Percentiles rank a stretch among this genome's conserved stretches.
Conservation (phyloP, 805 yeast genomes). For the Schizosaccharomyces osmophilus region DNA sequence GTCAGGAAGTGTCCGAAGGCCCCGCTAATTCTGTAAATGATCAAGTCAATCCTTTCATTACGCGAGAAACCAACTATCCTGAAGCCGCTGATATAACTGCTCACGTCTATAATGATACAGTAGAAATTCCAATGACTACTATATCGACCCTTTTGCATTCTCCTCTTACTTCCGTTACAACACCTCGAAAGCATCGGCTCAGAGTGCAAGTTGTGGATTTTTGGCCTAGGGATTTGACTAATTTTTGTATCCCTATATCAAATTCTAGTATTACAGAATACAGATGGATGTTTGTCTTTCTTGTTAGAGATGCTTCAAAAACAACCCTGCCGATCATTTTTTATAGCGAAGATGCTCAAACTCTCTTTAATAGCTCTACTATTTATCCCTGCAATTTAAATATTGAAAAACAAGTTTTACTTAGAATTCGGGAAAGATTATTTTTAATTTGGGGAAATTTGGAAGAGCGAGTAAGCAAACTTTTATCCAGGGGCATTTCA, state of each 20-base stretch:
- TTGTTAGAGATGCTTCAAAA: neutral
- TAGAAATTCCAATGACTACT: neutral
- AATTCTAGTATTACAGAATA: neutral
- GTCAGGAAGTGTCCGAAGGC: too few species aligned
- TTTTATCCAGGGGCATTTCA: neutral
- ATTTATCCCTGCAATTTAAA: neutral
- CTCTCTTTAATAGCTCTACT: neutral
- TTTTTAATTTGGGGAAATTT: neutral
- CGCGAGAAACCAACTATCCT: neutral
- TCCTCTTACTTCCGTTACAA: neutral
- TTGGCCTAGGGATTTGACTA: neutral
- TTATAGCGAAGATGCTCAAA: neutral
- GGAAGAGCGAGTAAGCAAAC: neutral
- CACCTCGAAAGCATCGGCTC: neutral
- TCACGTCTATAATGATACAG: neutral
- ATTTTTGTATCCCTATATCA: neutral
- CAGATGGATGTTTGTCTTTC: neutral
- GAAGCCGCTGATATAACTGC: neutral
- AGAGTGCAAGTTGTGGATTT: neutral
- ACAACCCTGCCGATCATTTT: neutral
- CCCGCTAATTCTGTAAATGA: too few species aligned
- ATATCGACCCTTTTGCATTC: neutral
- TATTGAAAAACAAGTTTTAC: neutral
- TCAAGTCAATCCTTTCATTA: neutral
- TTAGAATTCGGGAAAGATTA: neutral